phyloP scores from a whole-genome alignment of 345 rosid species.

The Citrus mangshanensis region DNA sequence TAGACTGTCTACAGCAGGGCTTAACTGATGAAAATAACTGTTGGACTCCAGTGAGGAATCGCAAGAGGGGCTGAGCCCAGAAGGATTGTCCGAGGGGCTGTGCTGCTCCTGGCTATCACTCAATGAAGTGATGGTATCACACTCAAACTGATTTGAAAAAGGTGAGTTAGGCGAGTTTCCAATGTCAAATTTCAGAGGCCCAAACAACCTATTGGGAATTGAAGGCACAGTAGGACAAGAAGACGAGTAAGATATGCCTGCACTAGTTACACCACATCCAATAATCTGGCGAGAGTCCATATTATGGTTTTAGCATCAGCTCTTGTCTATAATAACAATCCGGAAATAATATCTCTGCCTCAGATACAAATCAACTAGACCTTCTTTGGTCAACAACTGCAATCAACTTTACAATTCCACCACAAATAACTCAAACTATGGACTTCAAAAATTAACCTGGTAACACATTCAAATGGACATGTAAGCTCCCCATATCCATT shows the following conservation, averaged over 20 bases:
- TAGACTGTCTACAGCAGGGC: conserved; percentile 36
- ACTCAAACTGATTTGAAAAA: conserved; percentile 34
- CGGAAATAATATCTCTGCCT: background rate
- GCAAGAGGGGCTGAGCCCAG: conserved; percentile 48
- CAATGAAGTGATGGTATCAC: conserved; percentile 33
- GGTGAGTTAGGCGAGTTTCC: conserved; percentile 49
- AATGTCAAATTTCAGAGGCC: conserved; percentile 29
- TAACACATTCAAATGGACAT: conserved; percentile 8
- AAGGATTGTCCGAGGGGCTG: conserved; percentile 44
- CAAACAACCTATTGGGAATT: conserved; percentile 32
- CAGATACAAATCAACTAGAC: background rate
- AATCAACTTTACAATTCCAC: conserved; percentile 7
- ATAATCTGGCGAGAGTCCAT: conserved; percentile 51
- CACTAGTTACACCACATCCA: conserved; percentile 35
- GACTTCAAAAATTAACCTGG: conserved; percentile 27
- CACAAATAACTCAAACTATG: background rate
- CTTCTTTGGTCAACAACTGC: background rate
- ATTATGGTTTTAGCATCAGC: conserved; percentile 28
- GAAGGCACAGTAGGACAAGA: conserved; percentile 35
- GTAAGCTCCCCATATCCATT: conserved; percentile 3
- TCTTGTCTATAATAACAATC: conserved; percentile 1
- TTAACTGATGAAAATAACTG: conserved; percentile 26
- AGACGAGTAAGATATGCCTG: conserved; percentile 38
- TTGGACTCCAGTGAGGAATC: conserved; percentile 41
- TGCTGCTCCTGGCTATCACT: conserved; percentile 51